These are phyloP conservation scores for Rosa multiflora DNA, from an alignment of 306 rosid genomes.

Conservation along the genomic window DNA sequence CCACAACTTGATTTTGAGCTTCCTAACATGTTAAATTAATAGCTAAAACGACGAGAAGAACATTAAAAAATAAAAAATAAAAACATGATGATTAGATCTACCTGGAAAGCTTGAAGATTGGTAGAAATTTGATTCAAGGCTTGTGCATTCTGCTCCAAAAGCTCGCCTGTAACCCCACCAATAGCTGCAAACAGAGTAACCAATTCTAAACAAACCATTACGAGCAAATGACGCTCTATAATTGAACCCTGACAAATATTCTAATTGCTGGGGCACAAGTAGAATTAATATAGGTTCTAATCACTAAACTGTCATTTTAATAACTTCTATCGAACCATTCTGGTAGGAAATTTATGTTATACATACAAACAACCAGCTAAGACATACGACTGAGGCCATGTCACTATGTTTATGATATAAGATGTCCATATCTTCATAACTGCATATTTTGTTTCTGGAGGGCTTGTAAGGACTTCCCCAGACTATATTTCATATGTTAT, in stretches of 20 bases:
- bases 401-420: neutral
- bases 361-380: neutral
- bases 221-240: neutral
- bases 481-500: neutral
- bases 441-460: neutral
- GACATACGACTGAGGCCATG: neutral
- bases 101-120: slow-evolving; percentile 46
- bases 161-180: slow-evolving; percentile 50
- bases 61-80: neutral
- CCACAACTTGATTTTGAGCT: neutral
- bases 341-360: neutral
- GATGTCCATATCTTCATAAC: neutral
- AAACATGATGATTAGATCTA: slow-evolving; percentile 9
- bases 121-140: slow-evolving; percentile 50
- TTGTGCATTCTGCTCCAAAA: slow-evolving; percentile 48
- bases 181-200: slow-evolving; percentile 37
- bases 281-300: neutral
- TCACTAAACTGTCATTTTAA: neutral
- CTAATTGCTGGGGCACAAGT: neutral
- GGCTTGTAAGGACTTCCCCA: neutral
- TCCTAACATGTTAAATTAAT: neutral
- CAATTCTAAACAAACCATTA: neutral
- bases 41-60: neutral
- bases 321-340: neutral
- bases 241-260: neutral